A percentile compares a stretch with the other conserved stretches of the same genome.
Conservation (phyloP, 371 early-diverging fungal genomes). For the Mortierella sp. region DNA sequence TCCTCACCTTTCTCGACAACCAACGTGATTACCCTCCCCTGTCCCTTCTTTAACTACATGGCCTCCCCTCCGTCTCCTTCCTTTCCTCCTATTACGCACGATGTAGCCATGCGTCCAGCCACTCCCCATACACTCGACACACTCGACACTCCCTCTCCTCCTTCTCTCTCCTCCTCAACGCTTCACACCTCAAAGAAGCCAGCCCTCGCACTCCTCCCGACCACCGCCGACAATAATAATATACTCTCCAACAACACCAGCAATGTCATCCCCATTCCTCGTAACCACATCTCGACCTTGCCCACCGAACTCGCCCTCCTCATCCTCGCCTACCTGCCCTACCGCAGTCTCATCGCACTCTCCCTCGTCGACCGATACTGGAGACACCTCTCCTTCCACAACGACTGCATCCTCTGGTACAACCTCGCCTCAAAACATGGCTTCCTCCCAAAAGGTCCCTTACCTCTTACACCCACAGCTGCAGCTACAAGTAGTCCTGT, state of each 20-base stretch:
- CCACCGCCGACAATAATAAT: not conserved
- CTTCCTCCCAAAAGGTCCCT: constrained; percentile 17
- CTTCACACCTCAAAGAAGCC: too few relatives aligned
- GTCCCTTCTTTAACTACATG: too few relatives aligned
- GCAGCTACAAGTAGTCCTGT: not conserved
- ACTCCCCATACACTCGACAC: too few relatives aligned
- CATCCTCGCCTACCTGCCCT: constrained; percentile 31
- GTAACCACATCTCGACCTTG: constrained; percentile 26
- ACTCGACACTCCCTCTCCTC: too few relatives aligned
- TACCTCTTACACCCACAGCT: not conserved
- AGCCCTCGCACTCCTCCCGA: too few relatives aligned
- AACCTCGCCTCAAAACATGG: constrained; percentile 38
- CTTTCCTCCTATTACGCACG: too few relatives aligned
- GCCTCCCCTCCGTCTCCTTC: too few relatives aligned
- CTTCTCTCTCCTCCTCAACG: not conserved
- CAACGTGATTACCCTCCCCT: too few relatives aligned
- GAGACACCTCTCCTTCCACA: constrained; percentile 39
- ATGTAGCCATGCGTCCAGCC: too few relatives aligned
- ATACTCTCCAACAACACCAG: not conserved
- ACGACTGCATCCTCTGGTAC: constrained; percentile 45
- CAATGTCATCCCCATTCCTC: too few relatives aligned
- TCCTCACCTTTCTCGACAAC: too few relatives aligned
- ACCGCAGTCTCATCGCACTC: constrained; percentile 33
- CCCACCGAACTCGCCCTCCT: constrained; percentile 40
- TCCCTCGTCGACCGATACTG: constrained; percentile 43